Conservation (phyloP, 352 stramenopile species). For the Globisporangium lucens region DNA sequence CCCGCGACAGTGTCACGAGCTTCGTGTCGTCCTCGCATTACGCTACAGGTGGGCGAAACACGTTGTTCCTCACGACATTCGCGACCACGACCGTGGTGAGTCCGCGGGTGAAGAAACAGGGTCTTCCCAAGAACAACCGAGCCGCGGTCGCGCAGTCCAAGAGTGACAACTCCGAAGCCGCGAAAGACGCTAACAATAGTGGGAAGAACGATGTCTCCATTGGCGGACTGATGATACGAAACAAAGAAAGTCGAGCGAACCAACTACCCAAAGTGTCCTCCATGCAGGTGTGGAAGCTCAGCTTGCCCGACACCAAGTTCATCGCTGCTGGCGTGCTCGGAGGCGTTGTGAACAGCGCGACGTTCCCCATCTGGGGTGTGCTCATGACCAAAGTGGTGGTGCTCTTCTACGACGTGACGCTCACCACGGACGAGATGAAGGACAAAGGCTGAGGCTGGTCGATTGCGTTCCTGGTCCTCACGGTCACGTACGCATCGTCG, state of each 20-base stretch:
- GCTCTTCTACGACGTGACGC: constrained; percentile 41
- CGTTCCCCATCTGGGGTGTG: constrained; percentile 45
- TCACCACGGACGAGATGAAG: constrained; percentile 38
- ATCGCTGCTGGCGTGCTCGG: constrained; percentile 32
- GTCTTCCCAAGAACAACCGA: background rate
- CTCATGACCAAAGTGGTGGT: constrained; percentile 47
- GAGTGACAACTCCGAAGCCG: background rate
- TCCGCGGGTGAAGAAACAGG: background rate
- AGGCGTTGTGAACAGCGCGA: constrained; percentile 31
- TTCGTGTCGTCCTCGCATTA: constrained; percentile 1
- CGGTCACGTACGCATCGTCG: constrained; percentile 30
- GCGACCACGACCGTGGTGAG: background rate
- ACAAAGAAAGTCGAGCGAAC: background rate
- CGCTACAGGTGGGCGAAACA: background rate
- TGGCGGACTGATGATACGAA: background rate
- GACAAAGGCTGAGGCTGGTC: constrained; percentile 28
- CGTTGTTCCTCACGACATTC: background rate
- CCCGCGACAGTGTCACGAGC: background rate
- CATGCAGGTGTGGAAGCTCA: constrained; percentile 48
- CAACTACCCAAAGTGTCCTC: background rate
- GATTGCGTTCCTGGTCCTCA: constrained; percentile 33
- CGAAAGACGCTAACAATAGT: background rate
- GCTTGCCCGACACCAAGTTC: constrained; percentile 35
- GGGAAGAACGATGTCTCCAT: background rate
- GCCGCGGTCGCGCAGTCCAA: background rate